Conservation (phyloP, 2,329 filamentous ascomycete species). For the Aspergillus sp. region DNA sequence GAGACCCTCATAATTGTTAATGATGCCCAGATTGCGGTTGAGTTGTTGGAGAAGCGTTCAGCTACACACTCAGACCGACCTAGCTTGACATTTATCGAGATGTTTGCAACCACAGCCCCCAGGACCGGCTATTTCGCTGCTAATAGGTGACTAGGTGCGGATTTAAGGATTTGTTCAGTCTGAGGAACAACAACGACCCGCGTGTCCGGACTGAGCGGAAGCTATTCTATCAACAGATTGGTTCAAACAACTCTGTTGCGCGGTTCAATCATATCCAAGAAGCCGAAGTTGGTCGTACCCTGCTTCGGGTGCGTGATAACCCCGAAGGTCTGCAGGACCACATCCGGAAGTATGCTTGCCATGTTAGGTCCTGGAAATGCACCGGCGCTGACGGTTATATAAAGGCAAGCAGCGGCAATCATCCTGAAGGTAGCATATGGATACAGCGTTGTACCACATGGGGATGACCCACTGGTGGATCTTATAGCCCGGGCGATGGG, state of each 20-base stretch:
- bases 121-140: neutral
- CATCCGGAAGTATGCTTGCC: constrained; percentile 43
- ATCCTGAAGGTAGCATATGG: constrained; percentile 52
- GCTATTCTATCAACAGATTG: constrained; percentile 48
- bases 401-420: constrained; percentile 42
- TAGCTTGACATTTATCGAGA: constrained; percentile 36
- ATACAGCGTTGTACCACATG: constrained; percentile 46
- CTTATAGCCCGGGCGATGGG: constrained; percentile 44
- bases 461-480: constrained; percentile 47
- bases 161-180: constrained; percentile 40
- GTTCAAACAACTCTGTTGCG: constrained; percentile 42
- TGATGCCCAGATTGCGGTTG: constrained; percentile 31
- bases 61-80: constrained; percentile 34
- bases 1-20: constrained; percentile 42
- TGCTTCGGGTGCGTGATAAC: constrained; percentile 45
- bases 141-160: constrained; percentile 34
- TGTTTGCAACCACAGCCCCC: constrained; percentile 30
- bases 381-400: neutral
- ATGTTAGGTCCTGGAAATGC: neutral
- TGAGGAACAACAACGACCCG: constrained; percentile 38
- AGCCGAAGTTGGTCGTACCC: constrained; percentile 46
- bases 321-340: constrained; percentile 45
- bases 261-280: constrained; percentile 49
- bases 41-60: constrained; percentile 40
- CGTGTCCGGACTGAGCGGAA: constrained; percentile 49